Evolutionary conservation across 768 basidiomycete genomes (phyloP).

Genomic region (Crucibulum laeve): DNA sequence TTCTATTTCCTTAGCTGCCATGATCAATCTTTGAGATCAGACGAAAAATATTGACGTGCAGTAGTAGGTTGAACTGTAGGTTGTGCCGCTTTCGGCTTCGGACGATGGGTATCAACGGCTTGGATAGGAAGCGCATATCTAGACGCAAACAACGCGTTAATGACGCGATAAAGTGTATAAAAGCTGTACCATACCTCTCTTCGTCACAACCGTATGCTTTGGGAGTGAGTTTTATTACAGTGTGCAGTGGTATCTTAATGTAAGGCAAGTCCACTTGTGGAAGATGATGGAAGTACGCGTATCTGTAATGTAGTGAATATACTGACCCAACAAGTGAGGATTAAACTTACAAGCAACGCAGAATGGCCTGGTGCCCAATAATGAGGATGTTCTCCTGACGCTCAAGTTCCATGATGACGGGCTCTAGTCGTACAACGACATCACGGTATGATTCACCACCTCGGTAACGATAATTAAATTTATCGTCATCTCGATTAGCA

Average conservation of each 20-base stretch:
- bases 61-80: slow-evolving; percentile 26
- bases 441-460: slow-evolving; percentile 98
- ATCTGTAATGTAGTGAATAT: slow-evolving; percentile 39
- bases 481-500: slow-evolving; percentile 96
- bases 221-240: slow-evolving; percentile 96
- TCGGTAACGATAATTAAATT: slow-evolving; percentile 98
- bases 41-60: slow-evolving; percentile 41
- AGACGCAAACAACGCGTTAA: slow-evolving; percentile 3
- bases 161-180: not conserved
- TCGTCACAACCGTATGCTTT: slow-evolving; percentile 99
- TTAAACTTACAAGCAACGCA: slow-evolving; percentile 67
- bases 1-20: slow-evolving; percentile 1
- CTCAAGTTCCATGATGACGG: slow-evolving; percentile 99
- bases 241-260: slow-evolving; percentile 96
- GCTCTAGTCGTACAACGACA: slow-evolving; percentile 91
- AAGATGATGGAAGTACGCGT: slow-evolving; percentile 94
- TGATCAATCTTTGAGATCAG: slow-evolving; percentile 7
- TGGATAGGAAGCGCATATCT: slow-evolving; percentile 88
- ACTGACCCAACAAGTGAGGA: slow-evolving; percentile 6
- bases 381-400: slow-evolving; percentile 96
- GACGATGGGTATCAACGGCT: slow-evolving; percentile 92
- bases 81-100: slow-evolving; percentile 44
- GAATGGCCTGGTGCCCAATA: slow-evolving; percentile 90
- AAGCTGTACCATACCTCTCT: slow-evolving; percentile 57
- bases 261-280: slow-evolving; percentile 94